These are phyloP conservation scores for Ambrosiella cleistominuta DNA, from an alignment of 2,329 filamentous ascomycete species.

Conservation along the genomic window DNA sequence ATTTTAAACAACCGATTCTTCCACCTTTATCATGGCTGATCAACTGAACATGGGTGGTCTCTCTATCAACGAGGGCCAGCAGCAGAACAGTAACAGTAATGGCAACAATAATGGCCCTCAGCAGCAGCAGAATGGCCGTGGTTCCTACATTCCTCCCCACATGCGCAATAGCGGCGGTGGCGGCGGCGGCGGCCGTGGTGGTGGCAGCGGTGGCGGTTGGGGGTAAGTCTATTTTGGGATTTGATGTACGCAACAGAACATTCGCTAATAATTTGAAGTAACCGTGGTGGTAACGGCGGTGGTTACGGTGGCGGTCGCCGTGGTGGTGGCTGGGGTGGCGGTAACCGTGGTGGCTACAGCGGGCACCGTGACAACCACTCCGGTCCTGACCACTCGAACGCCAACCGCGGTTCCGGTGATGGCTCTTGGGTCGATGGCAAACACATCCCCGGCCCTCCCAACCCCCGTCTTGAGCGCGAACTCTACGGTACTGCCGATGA, in stretches of 20 bases:
- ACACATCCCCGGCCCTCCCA: slow-evolving; percentile 77
- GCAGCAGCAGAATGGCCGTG: slow-evolving; percentile 20
- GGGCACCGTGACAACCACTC: slow-evolving; percentile 21
- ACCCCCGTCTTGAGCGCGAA: slow-evolving; percentile 82
- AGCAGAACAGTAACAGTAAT: not conserved
- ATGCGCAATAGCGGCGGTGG: slow-evolving; percentile 36
- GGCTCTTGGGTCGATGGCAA: slow-evolving; percentile 95
- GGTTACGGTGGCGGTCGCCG: slow-evolving; percentile 19
- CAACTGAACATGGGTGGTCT: slow-evolving; percentile 70
- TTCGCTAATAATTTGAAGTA: not conserved
- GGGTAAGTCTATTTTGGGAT: slow-evolving; percentile 28
- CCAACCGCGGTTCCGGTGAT: slow-evolving; percentile 67
- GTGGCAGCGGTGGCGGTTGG: slow-evolving; percentile 29
- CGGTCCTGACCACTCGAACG: slow-evolving; percentile 20
- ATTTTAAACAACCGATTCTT: too few species aligned
- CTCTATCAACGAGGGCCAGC: slow-evolving; percentile 20
- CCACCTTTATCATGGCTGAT: slow-evolving; percentile 49
- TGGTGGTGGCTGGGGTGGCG: slow-evolving; percentile 21
- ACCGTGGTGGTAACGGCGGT: slow-evolving; percentile 7
- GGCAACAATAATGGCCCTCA: slow-evolving; percentile 20
- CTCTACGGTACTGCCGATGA: slow-evolving; percentile 86
- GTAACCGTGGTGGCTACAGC: slow-evolving; percentile 20
- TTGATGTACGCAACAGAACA: not conserved
- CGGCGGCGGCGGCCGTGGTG: slow-evolving; percentile 17
- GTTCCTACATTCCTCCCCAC: slow-evolving; percentile 75